phyloP scores from a whole-genome alignment of 2,329 filamentous ascomycete genomes.

The Beauveria pseudobassiana region DNA sequence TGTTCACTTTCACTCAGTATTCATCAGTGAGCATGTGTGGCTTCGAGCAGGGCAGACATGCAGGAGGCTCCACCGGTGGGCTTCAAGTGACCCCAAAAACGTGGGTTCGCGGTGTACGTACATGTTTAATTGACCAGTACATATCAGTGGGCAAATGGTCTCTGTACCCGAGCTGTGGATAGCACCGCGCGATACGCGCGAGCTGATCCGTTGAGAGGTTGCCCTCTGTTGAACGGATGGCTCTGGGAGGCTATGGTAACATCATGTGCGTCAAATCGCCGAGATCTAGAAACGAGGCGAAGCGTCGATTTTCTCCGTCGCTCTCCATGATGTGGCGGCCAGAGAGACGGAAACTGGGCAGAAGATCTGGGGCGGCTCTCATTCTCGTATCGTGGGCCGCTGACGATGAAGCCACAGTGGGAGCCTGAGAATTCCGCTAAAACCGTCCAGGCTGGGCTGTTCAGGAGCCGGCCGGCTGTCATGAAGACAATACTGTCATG shows the following conservation, averaged over 20 bases:
- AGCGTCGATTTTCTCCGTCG: not conserved
- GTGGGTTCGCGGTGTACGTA: not conserved
- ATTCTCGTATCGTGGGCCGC: not conserved
- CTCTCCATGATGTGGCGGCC: not conserved
- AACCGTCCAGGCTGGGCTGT: not conserved
- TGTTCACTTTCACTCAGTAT: not conserved
- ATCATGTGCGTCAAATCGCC: not conserved
- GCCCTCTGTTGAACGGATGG: not conserved
- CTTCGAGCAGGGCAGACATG: not conserved
- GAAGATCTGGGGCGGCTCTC: not conserved
- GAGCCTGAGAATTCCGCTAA: not conserved
- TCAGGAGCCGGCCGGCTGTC: not conserved
- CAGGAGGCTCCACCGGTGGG: not conserved
- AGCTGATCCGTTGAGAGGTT: not conserved
- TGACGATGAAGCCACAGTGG: not conserved
- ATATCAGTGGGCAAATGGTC: constrained; percentile 1
- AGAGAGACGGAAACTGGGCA: not conserved
- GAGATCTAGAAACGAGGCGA: not conserved
- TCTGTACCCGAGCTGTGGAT: not conserved
- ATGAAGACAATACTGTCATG: not conserved
- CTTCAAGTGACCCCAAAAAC: not conserved
- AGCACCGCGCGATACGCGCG: not conserved
- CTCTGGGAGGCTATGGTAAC: not conserved
- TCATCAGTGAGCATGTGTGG: too few species aligned
- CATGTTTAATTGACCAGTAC: not conserved